These are phyloP conservation scores for Rosa rugosa DNA, from an alignment of 306 rosid genomes.

Conservation along the genomic window DNA sequence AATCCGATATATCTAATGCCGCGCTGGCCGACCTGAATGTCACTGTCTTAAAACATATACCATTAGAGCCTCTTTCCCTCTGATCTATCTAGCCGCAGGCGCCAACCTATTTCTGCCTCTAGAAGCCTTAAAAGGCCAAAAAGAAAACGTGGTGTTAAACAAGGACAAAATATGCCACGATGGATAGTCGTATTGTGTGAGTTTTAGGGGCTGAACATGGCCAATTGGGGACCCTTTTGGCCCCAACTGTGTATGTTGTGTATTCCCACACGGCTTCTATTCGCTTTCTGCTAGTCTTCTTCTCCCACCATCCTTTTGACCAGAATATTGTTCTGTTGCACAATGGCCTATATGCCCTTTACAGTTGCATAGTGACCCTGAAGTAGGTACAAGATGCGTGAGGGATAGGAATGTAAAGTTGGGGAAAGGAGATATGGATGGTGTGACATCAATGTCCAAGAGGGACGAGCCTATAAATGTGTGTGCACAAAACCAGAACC, in stretches of 20 bases:
- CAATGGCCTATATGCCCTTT: not conserved
- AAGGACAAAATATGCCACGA: slow-evolving; percentile 25
- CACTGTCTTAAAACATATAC: not conserved
- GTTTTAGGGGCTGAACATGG: slow-evolving; percentile 5
- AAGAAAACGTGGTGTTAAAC: slow-evolving; percentile 24
- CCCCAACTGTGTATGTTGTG: not conserved
- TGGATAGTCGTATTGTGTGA: slow-evolving; percentile 6
- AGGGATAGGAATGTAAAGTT: slow-evolving; percentile 1
- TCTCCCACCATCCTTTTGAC: slow-evolving; percentile 4
- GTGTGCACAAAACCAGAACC: not conserved
- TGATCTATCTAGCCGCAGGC: slow-evolving; percentile 2
- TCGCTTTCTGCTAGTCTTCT: not conserved
- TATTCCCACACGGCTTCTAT: slow-evolving; percentile 34
- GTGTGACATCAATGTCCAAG: slow-evolving; percentile 12
- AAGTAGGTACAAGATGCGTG: not conserved
- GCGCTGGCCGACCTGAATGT: slow-evolving; percentile 11
- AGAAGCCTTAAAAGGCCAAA: slow-evolving; percentile 5
- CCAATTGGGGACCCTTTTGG: not conserved
- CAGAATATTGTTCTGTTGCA: not conserved
- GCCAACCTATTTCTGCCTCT: slow-evolving; percentile 1
- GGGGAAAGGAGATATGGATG: not conserved
- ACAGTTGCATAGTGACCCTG: not conserved
- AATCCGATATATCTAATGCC: not conserved
- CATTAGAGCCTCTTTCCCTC: not conserved
- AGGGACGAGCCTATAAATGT: slow-evolving; percentile 17